Evolutionary conservation across 1,284 basidiomycete genomes (phyloP).

Genomic region (Psilocybe mexicana): DNA sequence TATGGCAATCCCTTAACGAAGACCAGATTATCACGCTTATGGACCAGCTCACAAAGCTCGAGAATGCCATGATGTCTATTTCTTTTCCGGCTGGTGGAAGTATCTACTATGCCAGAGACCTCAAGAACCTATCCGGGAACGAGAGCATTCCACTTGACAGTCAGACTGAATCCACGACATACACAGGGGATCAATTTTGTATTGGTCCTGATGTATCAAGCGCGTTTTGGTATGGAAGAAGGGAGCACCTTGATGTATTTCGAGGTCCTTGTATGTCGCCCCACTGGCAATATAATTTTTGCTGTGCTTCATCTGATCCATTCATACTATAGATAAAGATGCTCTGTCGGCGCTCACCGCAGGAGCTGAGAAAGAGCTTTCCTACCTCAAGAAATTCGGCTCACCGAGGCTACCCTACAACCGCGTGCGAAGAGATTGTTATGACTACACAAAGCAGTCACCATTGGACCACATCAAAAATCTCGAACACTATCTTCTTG

Average conservation of each 20-base stretch:
- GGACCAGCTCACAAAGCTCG: conserved; percentile 44
- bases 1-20: conserved; percentile 43
- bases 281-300: background rate
- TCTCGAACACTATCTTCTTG: conserved; percentile 18
- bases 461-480: conserved; percentile 17
- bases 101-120: conserved; percentile 46
- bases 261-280: conserved; percentile 31
- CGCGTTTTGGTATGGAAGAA: conserved; percentile 40
- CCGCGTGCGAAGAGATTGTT: conserved; percentile 24
- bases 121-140: conserved; percentile 31
- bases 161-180: conserved; percentile 7
- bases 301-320: background rate
- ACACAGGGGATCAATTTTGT: conserved; percentile 34
- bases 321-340: conserved; percentile 26
- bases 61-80: conserved; percentile 48
- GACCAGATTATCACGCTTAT: conserved; percentile 41
- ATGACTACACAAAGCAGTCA: conserved; percentile 12
- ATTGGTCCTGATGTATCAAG: conserved; percentile 43
- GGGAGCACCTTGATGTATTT: conserved; percentile 28
- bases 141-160: conserved; percentile 32
- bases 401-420: conserved; percentile 26
- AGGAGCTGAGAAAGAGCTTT: conserved; percentile 30
- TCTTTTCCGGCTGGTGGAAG: conserved; percentile 50
- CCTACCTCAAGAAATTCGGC: conserved; percentile 31
- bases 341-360: conserved; percentile 22